A percentile compares a stretch with the other conserved stretches of the same genome.
phyloP scores from a whole-genome alignment of 768 basidiomycete species.

The Boletus reticuloceps region DNA sequence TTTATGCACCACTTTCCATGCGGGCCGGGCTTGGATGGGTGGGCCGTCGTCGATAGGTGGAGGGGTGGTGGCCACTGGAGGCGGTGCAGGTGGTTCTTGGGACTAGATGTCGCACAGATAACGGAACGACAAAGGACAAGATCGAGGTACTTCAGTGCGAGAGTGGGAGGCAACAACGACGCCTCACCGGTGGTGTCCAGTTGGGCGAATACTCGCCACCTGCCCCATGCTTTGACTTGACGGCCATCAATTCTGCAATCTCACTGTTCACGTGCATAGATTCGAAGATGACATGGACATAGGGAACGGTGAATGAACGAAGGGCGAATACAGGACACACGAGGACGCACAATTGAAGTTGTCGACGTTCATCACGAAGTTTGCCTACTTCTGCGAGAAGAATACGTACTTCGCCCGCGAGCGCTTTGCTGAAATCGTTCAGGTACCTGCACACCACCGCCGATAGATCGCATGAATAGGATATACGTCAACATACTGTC shows the following conservation, averaged over 20 bases:
- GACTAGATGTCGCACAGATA: conserved; percentile 15
- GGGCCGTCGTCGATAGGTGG: conserved; percentile 48
- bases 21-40: conserved; percentile 55
- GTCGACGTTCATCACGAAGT: conserved; percentile 55
- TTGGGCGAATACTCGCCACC: conserved; percentile 77
- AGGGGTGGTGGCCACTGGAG: conserved; percentile 40
- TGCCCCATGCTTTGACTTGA: conserved; percentile 79
- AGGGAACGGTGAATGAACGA: neutral
- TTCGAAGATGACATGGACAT: neutral
- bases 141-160: neutral
- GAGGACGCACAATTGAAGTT: conserved; percentile 50
- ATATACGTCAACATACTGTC: conserved; percentile 6
- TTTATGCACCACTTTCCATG: conserved; percentile 73
- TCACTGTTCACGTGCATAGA: conserved; percentile 46
- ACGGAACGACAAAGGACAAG: neutral
- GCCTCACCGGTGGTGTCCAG: conserved; percentile 62
- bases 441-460: conserved; percentile 39
- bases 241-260: conserved; percentile 79
- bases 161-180: neutral
- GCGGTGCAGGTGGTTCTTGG: conserved; percentile 37
- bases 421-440: conserved; percentile 62
- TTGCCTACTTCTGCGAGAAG: conserved; percentile 60
- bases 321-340: neutral
- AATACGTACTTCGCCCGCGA: conserved; percentile 60
- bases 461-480: neutral